Percentiles rank a stretch among this genome's conserved stretches.
Evolutionary conservation across 1,139 yeast species (phyloP).

Genomic region (Hansenula lynferdii): DNA sequence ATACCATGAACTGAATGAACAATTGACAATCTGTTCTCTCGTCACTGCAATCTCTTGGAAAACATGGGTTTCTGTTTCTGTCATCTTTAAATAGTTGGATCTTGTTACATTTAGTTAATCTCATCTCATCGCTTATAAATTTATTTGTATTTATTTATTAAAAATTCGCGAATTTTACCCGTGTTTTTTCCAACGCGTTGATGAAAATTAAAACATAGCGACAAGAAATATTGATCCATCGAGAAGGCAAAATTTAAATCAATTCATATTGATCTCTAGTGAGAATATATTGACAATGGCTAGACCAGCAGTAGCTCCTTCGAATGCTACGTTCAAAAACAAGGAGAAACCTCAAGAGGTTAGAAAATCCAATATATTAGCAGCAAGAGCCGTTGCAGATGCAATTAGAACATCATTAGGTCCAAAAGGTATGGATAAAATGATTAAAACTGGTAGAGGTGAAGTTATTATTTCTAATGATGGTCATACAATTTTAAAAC

Average conservation of each 20-base stretch:
- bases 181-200: constrained; percentile 1
- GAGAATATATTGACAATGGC: no score
- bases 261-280: no score
- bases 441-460: constrained; percentile 92
- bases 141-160: neutral
- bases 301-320: constrained; percentile 37
- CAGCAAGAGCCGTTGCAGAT: constrained; percentile 97
- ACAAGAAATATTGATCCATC: neutral
- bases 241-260: no score
- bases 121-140: constrained; percentile 1
- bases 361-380: constrained; percentile 85
- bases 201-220: constrained; percentile 1
- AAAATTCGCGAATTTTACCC: neutral
- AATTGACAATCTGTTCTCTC: constrained; percentile 51
- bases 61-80: constrained; percentile 9
- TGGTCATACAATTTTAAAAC: constrained; percentile 94
- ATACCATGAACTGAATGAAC: constrained; percentile 77
- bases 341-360: constrained; percentile 98
- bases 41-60: constrained; percentile 36
- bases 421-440: constrained; percentile 99
- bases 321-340: constrained; percentile 88
- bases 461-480: constrained; percentile 95
- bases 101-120: no score
- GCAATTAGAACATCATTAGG: constrained; percentile 97
- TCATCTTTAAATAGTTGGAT: neutral